Base-by-base conservation (phyloP, 2,329 filamentous ascomycete species). In the Ophiosphaerella korrae region DNA sequence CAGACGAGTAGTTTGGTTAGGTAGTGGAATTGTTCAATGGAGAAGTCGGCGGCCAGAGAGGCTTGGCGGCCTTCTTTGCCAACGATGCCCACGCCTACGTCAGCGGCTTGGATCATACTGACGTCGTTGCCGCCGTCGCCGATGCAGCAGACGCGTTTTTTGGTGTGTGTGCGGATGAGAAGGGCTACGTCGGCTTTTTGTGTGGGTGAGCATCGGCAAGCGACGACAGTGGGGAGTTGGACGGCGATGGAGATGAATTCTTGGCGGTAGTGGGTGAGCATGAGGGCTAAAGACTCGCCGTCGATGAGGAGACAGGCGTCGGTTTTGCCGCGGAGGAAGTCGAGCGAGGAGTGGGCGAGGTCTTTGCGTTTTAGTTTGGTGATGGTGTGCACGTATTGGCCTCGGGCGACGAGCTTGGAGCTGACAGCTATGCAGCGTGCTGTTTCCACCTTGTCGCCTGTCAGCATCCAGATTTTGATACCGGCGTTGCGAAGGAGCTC, bases 391-490 rank as follows among this genome's bases (percentile, higher is more conserved):
- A 99, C 96, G 71, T 93, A 94, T 75, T 99, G 95, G 1, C 93
- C 93, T 55, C 94, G 83, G 3, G 92, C 88, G 12, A 99, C 94
- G 6, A 99, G 83, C 73, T 97, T 97, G 26, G 93, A 92, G 67
- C 89, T 95, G 37, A 99, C 89, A 2, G 94, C 95, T 11, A 99
- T 93, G 74, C 94, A 99, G 32, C 94, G 87, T 13, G 94, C 94
- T 12, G 94, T 99, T 76, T 99, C 94, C 2, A 99, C 90, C 75
- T 99, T 99, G 80, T 99, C 94, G 40, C 94, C 94, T 0, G 94
- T 99, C 71, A 99, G 80, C 94, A 99, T 99, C 94, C 94, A 99
- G 43, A 99, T 97, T 74, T 97, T 97, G 76, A 99, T 94, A 23
- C 94, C 94, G 0, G 94, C 94, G 66, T 99, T 99, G 60, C 94